These are phyloP conservation scores for Fusarium scirpi DNA, from an alignment of 2,329 filamentous ascomycete genomes.

Conservation along the genomic window DNA sequence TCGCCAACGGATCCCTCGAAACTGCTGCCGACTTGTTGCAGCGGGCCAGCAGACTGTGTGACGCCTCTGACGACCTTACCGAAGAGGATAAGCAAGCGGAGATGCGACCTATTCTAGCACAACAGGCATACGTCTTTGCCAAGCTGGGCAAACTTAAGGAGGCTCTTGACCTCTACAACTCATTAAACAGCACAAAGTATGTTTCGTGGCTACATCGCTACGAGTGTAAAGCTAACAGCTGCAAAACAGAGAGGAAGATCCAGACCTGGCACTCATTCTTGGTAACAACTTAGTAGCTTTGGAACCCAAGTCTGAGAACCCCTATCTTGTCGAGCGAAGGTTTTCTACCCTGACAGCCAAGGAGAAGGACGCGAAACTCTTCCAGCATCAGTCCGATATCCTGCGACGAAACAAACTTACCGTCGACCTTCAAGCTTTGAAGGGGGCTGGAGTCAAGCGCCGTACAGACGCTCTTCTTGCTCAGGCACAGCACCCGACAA, in stretches of 20 bases:
- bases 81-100: constrained; percentile 82
- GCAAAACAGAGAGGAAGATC: constrained; percentile 69
- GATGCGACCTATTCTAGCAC: constrained; percentile 79
- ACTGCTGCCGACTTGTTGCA: constrained; percentile 76
- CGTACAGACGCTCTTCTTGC: constrained; percentile 59
- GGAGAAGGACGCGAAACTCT: constrained; percentile 72
- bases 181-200: constrained; percentile 72
- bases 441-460: constrained; percentile 70
- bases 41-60: constrained; percentile 77
- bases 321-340: constrained; percentile 74
- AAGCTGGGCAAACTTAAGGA: constrained; percentile 75
- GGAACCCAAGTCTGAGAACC: constrained; percentile 64
- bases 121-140: constrained; percentile 79
- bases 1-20: constrained; percentile 75
- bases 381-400: constrained; percentile 73
- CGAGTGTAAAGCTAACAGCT: constrained; percentile 32
- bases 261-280: constrained; percentile 73
- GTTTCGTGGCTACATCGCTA: constrained; percentile 45
- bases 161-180: constrained; percentile 71
- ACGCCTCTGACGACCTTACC: constrained; percentile 76
- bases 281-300: constrained; percentile 70
- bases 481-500: constrained; percentile 46
- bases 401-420: constrained; percentile 71
- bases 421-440: constrained; percentile 74
- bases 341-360: constrained; percentile 66